Evolutionary conservation across 345 rosid species (phyloP).

Genomic region (Orychophragmus violaceus): DNA sequence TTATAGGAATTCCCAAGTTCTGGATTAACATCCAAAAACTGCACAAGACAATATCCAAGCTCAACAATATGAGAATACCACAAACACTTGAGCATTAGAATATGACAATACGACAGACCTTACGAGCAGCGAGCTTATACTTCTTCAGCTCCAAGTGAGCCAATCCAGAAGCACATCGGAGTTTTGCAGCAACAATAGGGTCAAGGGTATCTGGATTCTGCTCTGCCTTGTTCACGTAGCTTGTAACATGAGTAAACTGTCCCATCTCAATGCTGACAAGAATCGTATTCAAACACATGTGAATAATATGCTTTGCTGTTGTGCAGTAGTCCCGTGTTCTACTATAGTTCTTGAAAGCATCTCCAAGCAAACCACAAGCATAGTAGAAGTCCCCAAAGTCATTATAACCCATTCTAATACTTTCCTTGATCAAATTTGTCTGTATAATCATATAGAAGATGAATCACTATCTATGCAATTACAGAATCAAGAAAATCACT

Average conservation of each 20-base stretch:
- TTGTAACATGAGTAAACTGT: conserved; percentile 86
- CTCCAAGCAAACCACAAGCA: conserved; percentile 80
- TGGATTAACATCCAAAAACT: conserved; percentile 94
- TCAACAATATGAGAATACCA: too few relatives aligned
- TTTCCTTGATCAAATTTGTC: conserved; percentile 97
- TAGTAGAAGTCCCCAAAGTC: conserved; percentile 96
- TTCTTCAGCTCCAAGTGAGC: conserved; percentile 82
- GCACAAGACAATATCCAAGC: conserved; percentile 18
- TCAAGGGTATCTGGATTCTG: conserved; percentile 79
- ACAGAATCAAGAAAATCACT: not conserved
- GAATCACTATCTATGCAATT: not conserved
- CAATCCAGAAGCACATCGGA: conserved; percentile 90
- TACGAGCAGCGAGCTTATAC: conserved; percentile 97
- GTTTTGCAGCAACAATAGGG: conserved; percentile 51
- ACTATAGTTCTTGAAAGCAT: conserved; percentile 81
- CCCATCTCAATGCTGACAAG: conserved; percentile 98
- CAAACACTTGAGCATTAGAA: not conserved
- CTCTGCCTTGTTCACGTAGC: conserved; percentile 91
- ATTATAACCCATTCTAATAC: conserved; percentile 97
- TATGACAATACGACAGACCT: conserved; percentile 58
- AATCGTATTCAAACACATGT: conserved; percentile 94
- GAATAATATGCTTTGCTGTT: conserved; percentile 80
- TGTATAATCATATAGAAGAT: conserved; percentile 20
- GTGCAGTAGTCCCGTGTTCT: conserved; percentile 98
- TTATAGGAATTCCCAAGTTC: conserved; percentile 78